A percentile compares a stretch with the other conserved stretches of the same genome.
Conservation (phyloP, 805 yeast genomes). For the Candida ovalis region DNA sequence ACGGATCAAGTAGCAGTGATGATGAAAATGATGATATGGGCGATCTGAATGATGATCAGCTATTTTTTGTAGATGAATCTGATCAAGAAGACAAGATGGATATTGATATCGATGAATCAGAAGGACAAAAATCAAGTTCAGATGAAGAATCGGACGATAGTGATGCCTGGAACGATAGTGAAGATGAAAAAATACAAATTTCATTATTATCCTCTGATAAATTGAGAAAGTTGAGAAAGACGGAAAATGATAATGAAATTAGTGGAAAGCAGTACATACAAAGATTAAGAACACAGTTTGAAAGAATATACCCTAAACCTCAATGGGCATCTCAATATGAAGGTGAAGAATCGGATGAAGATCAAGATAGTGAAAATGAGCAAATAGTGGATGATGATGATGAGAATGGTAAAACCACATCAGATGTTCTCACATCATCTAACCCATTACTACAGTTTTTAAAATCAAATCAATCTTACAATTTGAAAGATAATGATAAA, state of each 20-base stretch:
- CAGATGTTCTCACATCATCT: slow-evolving; percentile 22
- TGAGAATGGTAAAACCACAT: slow-evolving; percentile 11
- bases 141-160: slow-evolving; percentile 27
- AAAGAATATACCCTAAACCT: slow-evolving; percentile 75
- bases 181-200: slow-evolving; percentile 71
- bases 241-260: slow-evolving; percentile 35
- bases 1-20: slow-evolving; percentile 28
- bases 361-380: slow-evolving; percentile 10
- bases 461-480: slow-evolving; percentile 30
- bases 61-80: slow-evolving; percentile 52
- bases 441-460: slow-evolving; percentile 33
- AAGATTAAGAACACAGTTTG: slow-evolving; percentile 57
- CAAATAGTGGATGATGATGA: slow-evolving; percentile 14
- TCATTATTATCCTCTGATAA: slow-evolving; percentile 58
- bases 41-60: slow-evolving; percentile 42
- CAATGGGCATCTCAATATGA: slow-evolving; percentile 66
- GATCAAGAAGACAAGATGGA: slow-evolving; percentile 33
- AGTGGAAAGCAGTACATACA: slow-evolving; percentile 32
- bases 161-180: slow-evolving; percentile 84
- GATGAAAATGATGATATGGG: slow-evolving; percentile 32
- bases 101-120: slow-evolving; percentile 28
- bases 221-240: slow-evolving; percentile 65
- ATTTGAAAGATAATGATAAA: slow-evolving; percentile 28
- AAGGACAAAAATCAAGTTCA: slow-evolving; percentile 23
- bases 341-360: slow-evolving; percentile 47